Evolutionary conservation across 1,139 yeast genomes (phyloP), one percentile per base, ranked within the genome.

Genomic region (Candida tetrigidarum): DNA sequence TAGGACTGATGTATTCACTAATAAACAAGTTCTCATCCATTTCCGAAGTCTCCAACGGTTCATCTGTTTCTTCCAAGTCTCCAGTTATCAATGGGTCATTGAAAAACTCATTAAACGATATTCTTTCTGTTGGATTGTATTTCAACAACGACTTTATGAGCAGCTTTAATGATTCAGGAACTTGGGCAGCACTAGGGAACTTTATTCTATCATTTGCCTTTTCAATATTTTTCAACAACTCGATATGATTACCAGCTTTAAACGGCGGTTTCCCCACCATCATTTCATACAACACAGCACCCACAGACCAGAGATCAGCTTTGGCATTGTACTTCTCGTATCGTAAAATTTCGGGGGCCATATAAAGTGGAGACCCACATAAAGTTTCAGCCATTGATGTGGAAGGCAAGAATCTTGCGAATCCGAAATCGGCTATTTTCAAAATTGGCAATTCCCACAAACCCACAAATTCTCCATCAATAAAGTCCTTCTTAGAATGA

Each of bases 231-330:
- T 86, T 84, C 59, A 89, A 78, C 47, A 93, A 74, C 60, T 93
- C 98, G 51, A 93, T 83, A 61, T 92, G 98, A 60, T 92, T 93
- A 4, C 86, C 83, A 3, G 99, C 99, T 51, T 86, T 83, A 64
- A 92, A 93, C 0, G 99, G 99, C 1, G 99, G 97, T 60, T 80
- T 86, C 7, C 99, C 98, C 25, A 88, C 92, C 11, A 90, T 79
- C 97, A 93, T 91, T 65, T 93, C 99, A 63, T 86, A 93, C 12
- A 91, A 69, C 0, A 93, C 98, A 0, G 98, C 96, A 3, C 99
- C 99, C 4, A 93, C 97, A 1, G 97, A 90, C 99, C 99, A 93
- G 51, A 93, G 70, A 63, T 93, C 99, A 0, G 97, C 98, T 62
- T 91, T 92, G 3, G 98, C 99, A 57, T 92, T 91, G 67, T 93